These are phyloP conservation scores for Entomophthora muscae DNA, from an alignment of 371 early-diverging fungal genomes.

Conservation along the genomic window DNA sequence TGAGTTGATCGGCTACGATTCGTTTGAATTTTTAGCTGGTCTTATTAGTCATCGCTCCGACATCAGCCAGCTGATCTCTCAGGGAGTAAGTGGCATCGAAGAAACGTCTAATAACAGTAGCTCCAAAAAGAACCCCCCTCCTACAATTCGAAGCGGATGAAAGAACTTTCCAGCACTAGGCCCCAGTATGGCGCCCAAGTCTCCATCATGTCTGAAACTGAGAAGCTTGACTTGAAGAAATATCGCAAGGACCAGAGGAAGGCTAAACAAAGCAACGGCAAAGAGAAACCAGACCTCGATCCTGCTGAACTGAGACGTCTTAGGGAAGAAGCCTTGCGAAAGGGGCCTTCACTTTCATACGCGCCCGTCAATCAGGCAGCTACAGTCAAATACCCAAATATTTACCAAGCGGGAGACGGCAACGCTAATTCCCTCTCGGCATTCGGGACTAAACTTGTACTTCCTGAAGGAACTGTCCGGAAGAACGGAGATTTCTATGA, in stretches of 20 bases:
- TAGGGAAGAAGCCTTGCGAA: constrained; percentile 9
- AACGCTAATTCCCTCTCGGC: constrained; percentile 28
- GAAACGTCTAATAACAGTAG: constrained; percentile 30
- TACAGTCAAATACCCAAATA: constrained; percentile 25
- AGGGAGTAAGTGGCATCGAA: constrained; percentile 5
- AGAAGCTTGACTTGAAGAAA: constrained; percentile 37
- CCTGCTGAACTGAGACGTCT: background rate
- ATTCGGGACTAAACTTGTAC: constrained; percentile 42
- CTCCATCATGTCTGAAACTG: constrained; percentile 49
- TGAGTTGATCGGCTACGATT: constrained; percentile 59
- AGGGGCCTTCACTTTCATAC: background rate
- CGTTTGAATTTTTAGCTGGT: constrained; percentile 39
- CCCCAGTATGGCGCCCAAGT: constrained; percentile 42
- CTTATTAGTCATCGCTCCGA: constrained; percentile 24
- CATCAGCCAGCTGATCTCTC: background rate
- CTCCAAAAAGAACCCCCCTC: constrained; percentile 16
- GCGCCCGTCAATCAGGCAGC: background rate
- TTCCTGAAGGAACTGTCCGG: constrained; percentile 51
- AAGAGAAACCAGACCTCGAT: background rate
- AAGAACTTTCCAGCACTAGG: constrained; percentile 11
- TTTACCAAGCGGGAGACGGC: constrained; percentile 28
- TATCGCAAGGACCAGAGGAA: constrained; percentile 52
- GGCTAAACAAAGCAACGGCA: constrained; percentile 12
- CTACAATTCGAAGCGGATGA: constrained; percentile 9
- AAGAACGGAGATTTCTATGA: constrained; percentile 51